A percentile compares a stretch with the other conserved stretches of the same genome.
These are phyloP conservation scores for Hirschioporus abietinus DNA, from an alignment of 768 basidiomycete species.

Conservation along the genomic window DNA sequence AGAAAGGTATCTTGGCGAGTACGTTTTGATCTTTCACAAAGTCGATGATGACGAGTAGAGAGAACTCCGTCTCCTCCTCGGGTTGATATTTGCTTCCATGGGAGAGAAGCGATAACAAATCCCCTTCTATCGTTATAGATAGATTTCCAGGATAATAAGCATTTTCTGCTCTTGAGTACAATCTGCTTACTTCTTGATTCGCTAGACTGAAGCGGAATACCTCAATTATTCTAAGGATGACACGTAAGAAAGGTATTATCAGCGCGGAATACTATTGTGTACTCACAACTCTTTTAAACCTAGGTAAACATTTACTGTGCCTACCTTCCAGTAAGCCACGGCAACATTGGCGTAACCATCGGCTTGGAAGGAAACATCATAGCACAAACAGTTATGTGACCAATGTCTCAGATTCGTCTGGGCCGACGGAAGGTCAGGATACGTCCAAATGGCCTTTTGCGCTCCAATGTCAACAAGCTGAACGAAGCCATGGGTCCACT, in stretches of 20 bases:
- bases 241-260: background rate
- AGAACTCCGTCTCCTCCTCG: background rate
- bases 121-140: background rate
- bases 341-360: background rate
- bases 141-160: background rate
- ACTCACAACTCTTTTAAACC: background rate
- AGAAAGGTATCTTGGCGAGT: background rate
- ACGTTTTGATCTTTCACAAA: background rate
- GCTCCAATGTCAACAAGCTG: background rate
- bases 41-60: background rate
- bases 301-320: too few species aligned
- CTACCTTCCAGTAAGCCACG: background rate
- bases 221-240: background rate
- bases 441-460: background rate
- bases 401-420: background rate
- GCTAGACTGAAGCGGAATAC: background rate
- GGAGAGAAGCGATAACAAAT: background rate
- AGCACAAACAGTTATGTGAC: background rate
- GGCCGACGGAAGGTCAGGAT: background rate
- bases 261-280: background rate
- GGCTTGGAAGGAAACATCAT: background rate
- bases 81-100: background rate
- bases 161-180: background rate
- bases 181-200: background rate
- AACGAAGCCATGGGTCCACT: background rate